These are phyloP conservation scores for Salvia hispanica DNA, from an alignment of 257 asterid genomes.

Conservation along the genomic window DNA sequence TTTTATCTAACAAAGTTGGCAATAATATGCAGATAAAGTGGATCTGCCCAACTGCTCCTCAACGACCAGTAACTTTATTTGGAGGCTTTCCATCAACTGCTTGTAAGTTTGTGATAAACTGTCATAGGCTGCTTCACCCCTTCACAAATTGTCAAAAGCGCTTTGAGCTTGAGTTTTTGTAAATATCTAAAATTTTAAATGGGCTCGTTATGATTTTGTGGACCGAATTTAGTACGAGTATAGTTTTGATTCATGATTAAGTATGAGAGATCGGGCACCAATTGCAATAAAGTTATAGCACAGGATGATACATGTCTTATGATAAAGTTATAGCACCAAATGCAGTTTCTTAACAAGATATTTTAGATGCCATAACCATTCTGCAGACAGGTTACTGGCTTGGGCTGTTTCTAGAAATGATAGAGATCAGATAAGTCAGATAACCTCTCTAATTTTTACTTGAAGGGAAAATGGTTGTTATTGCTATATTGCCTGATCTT, in stretches of 20 bases:
- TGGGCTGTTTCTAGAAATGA: no score
- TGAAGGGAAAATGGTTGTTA: neutral
- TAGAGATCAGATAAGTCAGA: no score
- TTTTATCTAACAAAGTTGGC: neutral
- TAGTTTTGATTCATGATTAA: conserved; percentile 12
- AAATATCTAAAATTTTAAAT: neutral
- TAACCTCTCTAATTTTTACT: neutral
- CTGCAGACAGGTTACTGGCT: neutral
- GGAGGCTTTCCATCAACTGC: conserved; percentile 93
- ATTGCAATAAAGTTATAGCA: neutral
- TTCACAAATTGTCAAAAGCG: neutral
- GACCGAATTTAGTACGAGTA: neutral
- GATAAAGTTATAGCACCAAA: neutral
- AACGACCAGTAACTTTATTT: conserved; percentile 70
- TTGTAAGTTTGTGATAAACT: conserved; percentile 51
- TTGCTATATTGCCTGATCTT: neutral
- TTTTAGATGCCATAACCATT: neutral
- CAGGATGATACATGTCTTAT: no score
- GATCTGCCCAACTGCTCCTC: conserved; percentile 70
- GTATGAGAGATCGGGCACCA: neutral
- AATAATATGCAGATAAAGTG: conserved; percentile 71
- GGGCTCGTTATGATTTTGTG: conserved; percentile 2
- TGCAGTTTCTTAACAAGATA: neutral
- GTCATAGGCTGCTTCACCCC: neutral
- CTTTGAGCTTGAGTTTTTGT: conserved; percentile 19